phyloP scores from a whole-genome alignment of 2,329 filamentous ascomycete species.

The Talaromyces amestolkiae region DNA sequence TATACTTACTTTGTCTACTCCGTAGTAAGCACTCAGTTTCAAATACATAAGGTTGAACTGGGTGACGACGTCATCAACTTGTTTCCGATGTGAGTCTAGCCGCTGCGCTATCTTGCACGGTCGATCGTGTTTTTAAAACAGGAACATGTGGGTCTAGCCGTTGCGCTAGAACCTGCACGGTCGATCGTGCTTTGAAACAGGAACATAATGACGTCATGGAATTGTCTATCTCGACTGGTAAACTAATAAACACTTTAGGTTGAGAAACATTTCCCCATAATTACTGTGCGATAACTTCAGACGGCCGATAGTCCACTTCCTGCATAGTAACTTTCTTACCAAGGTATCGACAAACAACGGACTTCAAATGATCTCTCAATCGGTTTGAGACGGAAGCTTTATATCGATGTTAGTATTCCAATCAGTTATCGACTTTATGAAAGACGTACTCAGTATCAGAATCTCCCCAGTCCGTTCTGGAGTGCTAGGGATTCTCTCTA shows the following conservation, averaged over 20 bases:
- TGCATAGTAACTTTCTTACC: background rate
- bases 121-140: too few relatives aligned
- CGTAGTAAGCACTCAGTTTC: background rate
- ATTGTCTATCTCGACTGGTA: background rate
- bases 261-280: background rate
- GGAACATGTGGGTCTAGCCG: too few relatives aligned
- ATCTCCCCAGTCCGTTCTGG: constrained; percentile 22
- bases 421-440: background rate
- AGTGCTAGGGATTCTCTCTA: constrained; percentile 22
- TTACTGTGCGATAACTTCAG: background rate
- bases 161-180: background rate
- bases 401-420: constrained; percentile 2
- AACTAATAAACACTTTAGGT: background rate
- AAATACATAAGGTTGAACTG: background rate
- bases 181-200: background rate
- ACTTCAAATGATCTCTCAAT: background rate
- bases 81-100: background rate
- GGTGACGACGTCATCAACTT: background rate
- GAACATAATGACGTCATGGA: background rate
- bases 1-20: background rate
- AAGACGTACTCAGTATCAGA: background rate
- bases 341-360: background rate
- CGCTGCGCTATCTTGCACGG: background rate
- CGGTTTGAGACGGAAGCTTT: background rate
- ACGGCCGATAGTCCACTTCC: background rate